Evolutionary conservation across 2,329 filamentous ascomycete genomes (phyloP), one percentile per base, ranked within the genome.

Genomic region (Paracoccidioides brasiliensis): DNA sequence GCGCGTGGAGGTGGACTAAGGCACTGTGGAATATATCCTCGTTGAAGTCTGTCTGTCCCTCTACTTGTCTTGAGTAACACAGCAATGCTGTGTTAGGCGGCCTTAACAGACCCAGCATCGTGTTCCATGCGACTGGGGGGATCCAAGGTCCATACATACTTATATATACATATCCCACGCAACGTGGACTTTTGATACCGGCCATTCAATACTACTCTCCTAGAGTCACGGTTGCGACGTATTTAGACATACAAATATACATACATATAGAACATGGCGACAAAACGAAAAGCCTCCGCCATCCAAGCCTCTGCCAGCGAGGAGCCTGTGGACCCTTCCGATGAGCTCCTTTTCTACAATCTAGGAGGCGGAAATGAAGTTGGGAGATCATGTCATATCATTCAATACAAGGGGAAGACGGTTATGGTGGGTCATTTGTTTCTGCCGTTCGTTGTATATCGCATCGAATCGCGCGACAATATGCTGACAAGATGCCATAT

Each of bases 401-500:
- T 98, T 58, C 90, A 97, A 67, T 98, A 98, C 80, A 98, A 97
- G 74, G 93, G 93, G 59, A 98, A 98, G 73, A 97, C 91, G 5
- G 89, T 98, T 63, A 98, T 98, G 93, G 90, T 94, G 76, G 63
- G 82, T 69, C 30, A 53, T 38, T 33, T 38, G 7, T 35, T 40
- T 38, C 9, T 22, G 32, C 41, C 10, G 28, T 44, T 4, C 9
- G 15, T 32, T 32, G 30, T 46, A 37, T 44, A 41, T 14, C 49
- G 38, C 48, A 28, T 52, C 57, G 22, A 9, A 15, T 12, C 12
- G 35, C 51, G 15, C 56, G 40, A 59, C 52, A 22, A 22, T 22
- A 22, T 46, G 46, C 46, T 45, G 55, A 52, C 58, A 60, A 42
- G 60, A 10, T 42, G n/a, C n/a, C 51, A 38, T 63, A 56, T 68